Conservation (phyloP, 2,329 filamentous ascomycete species). For the Fusarium mangiferae region DNA sequence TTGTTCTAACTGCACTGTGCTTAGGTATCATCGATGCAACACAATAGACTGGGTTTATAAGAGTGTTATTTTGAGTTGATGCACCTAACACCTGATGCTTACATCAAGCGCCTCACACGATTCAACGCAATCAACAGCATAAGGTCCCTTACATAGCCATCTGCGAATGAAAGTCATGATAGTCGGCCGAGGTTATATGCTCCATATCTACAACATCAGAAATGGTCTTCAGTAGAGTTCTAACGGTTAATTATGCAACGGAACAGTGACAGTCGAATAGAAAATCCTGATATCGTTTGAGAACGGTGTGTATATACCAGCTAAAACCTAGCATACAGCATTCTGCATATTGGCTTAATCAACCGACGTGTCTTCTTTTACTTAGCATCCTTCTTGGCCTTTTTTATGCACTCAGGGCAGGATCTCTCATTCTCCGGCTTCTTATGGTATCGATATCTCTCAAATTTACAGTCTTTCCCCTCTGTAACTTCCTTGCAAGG, state of each 20-base stretch:
- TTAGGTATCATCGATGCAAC: accelerated
- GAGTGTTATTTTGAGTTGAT: no score
- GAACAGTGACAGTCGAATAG: accelerated
- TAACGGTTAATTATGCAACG: accelerated
- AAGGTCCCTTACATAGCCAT: no score
- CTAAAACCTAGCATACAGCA: accelerated
- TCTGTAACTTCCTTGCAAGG: background rate
- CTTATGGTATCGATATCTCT: background rate
- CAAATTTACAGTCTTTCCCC: background rate
- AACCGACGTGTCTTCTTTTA: background rate
- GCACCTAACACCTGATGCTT: no score
- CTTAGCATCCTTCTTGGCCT: background rate
- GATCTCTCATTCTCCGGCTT: background rate
- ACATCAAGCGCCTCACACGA: no score
- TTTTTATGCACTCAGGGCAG: background rate
- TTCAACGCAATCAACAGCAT: no score
- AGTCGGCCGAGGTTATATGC: background rate
- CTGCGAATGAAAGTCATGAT: background rate
- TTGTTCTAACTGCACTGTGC: accelerated
- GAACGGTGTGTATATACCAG: accelerated
- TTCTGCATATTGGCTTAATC: accelerated
- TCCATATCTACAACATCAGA: background rate
- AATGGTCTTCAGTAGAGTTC: accelerated
- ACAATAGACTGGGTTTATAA: no score
- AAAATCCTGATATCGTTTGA: background rate